phyloP scores from a whole-genome alignment of 2,329 filamentous ascomycete genomes.

The Eutypella sp. region DNA sequence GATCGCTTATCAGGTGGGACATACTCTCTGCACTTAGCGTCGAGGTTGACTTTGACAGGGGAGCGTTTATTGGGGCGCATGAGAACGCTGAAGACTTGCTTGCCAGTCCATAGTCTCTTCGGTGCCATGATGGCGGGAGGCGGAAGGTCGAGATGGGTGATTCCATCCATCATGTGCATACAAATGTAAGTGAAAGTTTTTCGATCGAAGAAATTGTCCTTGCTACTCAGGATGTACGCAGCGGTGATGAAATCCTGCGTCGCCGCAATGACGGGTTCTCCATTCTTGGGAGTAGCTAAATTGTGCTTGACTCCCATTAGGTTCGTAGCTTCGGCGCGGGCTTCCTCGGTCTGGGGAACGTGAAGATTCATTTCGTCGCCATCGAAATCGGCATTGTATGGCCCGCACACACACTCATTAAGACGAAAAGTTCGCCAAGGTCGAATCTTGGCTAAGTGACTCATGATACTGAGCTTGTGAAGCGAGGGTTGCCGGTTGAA shows the following conservation, averaged over 20 bases:
- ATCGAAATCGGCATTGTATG: slow-evolving; percentile 98
- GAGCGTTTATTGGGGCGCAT: slow-evolving; percentile 85
- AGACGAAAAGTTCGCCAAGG: slow-evolving; percentile 94
- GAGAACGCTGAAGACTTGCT: slow-evolving; percentile 89
- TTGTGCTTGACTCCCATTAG: slow-evolving; percentile 99
- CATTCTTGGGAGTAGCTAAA: slow-evolving; percentile 91
- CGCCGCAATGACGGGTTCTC: slow-evolving; percentile 96
- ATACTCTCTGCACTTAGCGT: slow-evolving; percentile 85
- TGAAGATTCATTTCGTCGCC: slow-evolving; percentile 99
- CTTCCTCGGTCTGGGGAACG: slow-evolving; percentile 96
- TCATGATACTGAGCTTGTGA: slow-evolving; percentile 98
- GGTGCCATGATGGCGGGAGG: slow-evolving; percentile 84
- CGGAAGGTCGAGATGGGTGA: slow-evolving; percentile 75
- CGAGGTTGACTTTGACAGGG: slow-evolving; percentile 81
- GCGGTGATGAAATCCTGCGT: slow-evolving; percentile 99
- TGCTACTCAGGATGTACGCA: slow-evolving; percentile 83
- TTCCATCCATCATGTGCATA: slow-evolving; percentile 85
- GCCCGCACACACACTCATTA: slow-evolving; percentile 96
- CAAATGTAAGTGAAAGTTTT: slow-evolving; percentile 85
- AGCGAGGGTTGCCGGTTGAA: slow-evolving; percentile 98
- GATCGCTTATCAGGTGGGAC: slow-evolving; percentile 41
- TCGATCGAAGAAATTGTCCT: slow-evolving; percentile 88
- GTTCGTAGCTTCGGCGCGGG: slow-evolving; percentile 88
- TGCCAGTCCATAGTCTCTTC: slow-evolving; percentile 87
- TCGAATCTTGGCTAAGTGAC: slow-evolving; percentile 86